These are phyloP conservation scores for Penicillium diatomitis DNA, from an alignment of 495 filamentous ascomycete genomes.

Conservation along the genomic window DNA sequence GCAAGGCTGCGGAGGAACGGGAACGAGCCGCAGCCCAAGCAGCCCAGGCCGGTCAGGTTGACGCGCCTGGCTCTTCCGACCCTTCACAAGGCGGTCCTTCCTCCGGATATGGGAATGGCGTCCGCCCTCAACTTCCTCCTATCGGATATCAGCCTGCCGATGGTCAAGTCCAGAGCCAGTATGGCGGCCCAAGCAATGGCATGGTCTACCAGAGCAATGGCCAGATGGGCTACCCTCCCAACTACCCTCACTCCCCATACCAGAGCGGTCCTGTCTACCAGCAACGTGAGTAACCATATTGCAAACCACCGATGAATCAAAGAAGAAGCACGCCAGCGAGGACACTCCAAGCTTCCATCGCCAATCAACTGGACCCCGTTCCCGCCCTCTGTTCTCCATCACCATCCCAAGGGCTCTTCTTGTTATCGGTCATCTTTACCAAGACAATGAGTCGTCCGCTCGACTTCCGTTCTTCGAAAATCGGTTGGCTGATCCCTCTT, in stretches of 20 bases:
- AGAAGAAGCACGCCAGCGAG: constrained; percentile 2
- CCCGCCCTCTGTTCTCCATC: background rate
- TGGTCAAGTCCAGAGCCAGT: constrained; percentile 53
- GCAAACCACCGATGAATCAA: background rate
- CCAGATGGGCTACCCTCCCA: constrained; percentile 58
- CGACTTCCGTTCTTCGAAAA: constrained; percentile 4
- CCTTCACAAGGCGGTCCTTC: constrained; percentile 48
- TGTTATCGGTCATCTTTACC: constrained; percentile 4
- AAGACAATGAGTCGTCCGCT: background rate
- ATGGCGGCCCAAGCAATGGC: constrained; percentile 49
- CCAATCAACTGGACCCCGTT: constrained; percentile 5
- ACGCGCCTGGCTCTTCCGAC: constrained; percentile 46
- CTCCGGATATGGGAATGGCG: constrained; percentile 46
- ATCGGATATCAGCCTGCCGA: constrained; percentile 71
- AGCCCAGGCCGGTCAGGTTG: constrained; percentile 44
- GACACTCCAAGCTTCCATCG: constrained; percentile 5
- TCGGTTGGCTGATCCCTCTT: constrained; percentile 18
- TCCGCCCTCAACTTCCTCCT: constrained; percentile 69
- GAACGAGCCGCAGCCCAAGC: constrained; percentile 56
- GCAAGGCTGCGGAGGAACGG: constrained; percentile 87
- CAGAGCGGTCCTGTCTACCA: constrained; percentile 66
- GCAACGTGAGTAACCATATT: constrained; percentile 49
- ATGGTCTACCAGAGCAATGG: constrained; percentile 54
- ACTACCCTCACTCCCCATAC: constrained; percentile 72
- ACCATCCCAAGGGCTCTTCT: background rate